Evolutionary conservation across 495 filamentous ascomycete species (phyloP).

Genomic region (Penicillium lagena): DNA sequence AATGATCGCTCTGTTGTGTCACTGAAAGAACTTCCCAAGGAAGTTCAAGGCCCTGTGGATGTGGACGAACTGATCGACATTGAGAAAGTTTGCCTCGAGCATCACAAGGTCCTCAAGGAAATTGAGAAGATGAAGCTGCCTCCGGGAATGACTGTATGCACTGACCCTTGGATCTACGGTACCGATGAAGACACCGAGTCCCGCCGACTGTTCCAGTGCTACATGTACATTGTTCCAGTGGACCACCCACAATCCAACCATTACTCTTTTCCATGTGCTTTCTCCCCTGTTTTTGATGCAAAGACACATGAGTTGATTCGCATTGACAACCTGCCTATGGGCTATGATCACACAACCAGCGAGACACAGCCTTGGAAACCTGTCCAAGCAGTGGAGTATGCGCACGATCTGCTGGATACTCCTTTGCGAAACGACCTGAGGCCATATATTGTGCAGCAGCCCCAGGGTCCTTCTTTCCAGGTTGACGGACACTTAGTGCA

Average conservation of each 20-base stretch:
- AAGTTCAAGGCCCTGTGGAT: slow-evolving; percentile 34
- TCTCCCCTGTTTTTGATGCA: slow-evolving; percentile 70
- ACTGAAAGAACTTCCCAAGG: slow-evolving; percentile 33
- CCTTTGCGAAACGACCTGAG: slow-evolving; percentile 56
- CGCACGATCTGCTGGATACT: slow-evolving; percentile 33
- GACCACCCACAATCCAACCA: slow-evolving; percentile 54
- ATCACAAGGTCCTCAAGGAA: slow-evolving; percentile 35
- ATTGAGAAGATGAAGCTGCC: slow-evolving; percentile 38
- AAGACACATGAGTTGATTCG: slow-evolving; percentile 55
- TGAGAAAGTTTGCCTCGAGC: slow-evolving; percentile 28
- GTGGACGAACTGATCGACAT: slow-evolving; percentile 36
- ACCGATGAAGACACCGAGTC: slow-evolving; percentile 28
- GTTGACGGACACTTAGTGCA: slow-evolving; percentile 29
- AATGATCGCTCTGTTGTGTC: slow-evolving; percentile 32
- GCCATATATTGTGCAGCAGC: slow-evolving; percentile 70
- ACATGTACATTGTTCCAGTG: slow-evolving; percentile 33
- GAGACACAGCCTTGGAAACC: slow-evolving; percentile 39
- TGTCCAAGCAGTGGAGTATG: slow-evolving; percentile 48
- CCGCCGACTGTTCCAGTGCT: slow-evolving; percentile 38
- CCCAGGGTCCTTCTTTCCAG: slow-evolving; percentile 67
- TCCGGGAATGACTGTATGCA: slow-evolving; percentile 30
- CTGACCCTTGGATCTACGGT: slow-evolving; percentile 43
- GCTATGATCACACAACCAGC: slow-evolving; percentile 19
- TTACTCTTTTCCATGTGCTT: slow-evolving; percentile 70
- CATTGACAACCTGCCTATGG: slow-evolving; percentile 43